These are phyloP conservation scores for Dryas alaskensis DNA, from an alignment of 306 rosid genomes.

Conservation along the genomic window DNA sequence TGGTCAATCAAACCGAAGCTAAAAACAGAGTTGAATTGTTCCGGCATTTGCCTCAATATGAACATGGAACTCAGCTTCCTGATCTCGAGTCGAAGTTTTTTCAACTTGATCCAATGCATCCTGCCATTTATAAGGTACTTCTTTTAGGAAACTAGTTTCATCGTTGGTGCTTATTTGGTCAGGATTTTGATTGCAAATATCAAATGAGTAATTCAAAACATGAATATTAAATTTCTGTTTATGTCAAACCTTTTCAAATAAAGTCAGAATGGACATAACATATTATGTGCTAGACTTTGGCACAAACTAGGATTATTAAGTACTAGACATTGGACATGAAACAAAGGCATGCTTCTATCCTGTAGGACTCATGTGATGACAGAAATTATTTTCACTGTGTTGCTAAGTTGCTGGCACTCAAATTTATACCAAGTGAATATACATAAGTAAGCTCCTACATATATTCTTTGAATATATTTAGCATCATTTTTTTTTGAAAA, in stretches of 20 bases:
- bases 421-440: too few species aligned
- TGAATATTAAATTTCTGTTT: background rate
- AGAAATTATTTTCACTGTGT: too few species aligned
- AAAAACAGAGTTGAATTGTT: constrained; percentile 80
- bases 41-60: constrained; percentile 87
- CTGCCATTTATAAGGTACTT: constrained; percentile 76
- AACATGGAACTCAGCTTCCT: constrained; percentile 67
- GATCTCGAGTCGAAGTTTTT: constrained; percentile 69
- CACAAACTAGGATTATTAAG: background rate
- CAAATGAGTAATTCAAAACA: background rate
- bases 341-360: background rate
- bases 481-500: too few species aligned
- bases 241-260: background rate
- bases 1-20: constrained; percentile 76
- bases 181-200: background rate
- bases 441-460: background rate
- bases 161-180: background rate
- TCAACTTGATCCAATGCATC: constrained; percentile 71
- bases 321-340: background rate
- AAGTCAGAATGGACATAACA: background rate
- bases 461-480: background rate
- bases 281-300: background rate
- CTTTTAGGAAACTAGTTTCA: constrained; percentile 15
- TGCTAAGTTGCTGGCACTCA: too few species aligned
- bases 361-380: background rate